Evolutionary conservation across 345 rosid genomes (phyloP), one percentile per base, ranked within the genome.

Genomic region (Sonneratia caseolaris): DNA sequence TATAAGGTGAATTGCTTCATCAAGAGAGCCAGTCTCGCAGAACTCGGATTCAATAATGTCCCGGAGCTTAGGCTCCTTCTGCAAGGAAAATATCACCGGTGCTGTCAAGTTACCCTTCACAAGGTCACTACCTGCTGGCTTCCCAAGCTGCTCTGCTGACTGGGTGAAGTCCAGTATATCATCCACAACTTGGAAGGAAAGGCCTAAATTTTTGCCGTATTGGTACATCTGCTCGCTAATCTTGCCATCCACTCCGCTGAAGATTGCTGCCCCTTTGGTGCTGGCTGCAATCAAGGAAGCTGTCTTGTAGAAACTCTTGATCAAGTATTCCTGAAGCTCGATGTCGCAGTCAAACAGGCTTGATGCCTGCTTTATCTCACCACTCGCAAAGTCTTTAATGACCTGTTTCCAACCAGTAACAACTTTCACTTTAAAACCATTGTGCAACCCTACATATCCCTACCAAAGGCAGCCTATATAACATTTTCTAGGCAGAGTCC

Each of bases 311-410:
- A 86, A 95, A 82, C 97, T 92, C 85, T 95, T 95, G 76, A 87
- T 81, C 80, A 95, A 74, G 79, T 95, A 95, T 48, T 92, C 97
- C 57, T 90, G 96, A 0, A 95, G 94, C 72, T 86, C 71, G 0
- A 86, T 55, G 56, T 92, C 91, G 40, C 97, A 92, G 73, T 95
- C 97, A 22, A 95, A 95, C 79, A 95, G 80, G 77, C 90, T 89
- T 3, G 97, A 90, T 49, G 97, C 97, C 79, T 95, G 99, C 85
- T 89, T 92, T 78, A 95, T 95, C 86, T 95, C 99, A 70, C 97
- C 99, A 57, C 97, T 95, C 0, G 99, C 99, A 70, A 95, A 95
- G 79, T 95, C 99, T 83, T 95, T 92, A 73, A 95, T 95, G 62
- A 95, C 97, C 97, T 95, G 87, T 70, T 75, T 66, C 27, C 36